Evolutionary conservation across 345 rosid species (phyloP), one percentile per base, ranked within the genome.

Genomic region (Physaria fendleri): DNA sequence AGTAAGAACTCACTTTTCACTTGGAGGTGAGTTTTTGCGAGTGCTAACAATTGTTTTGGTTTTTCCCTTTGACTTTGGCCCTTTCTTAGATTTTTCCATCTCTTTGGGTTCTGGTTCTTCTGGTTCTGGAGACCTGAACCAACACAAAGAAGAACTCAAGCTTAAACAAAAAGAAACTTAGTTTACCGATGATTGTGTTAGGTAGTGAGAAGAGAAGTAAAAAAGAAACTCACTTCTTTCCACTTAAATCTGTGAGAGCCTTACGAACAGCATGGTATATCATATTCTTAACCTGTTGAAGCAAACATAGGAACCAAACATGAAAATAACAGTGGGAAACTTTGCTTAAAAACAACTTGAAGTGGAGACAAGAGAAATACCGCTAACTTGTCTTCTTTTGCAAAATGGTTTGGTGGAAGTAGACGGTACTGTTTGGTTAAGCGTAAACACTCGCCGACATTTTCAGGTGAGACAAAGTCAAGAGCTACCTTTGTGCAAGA

Each of bases 391-490:
- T 82, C 87, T 41, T 84, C 91, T 62, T 79, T 79, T 0, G 83
- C 75, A 43, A 39, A 64, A 35, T 84, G 91, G 50, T 73, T 69
- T 7, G 65, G 74, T 0, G 91, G 91, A 54, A 84, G 85, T 30
- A 67, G 50, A 25, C 91, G 80, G 37, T 74, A 84, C 65, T 80
- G 85, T 27, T 84, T 73, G 1, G 85, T 79, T 24, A 84, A 72
- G 4, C 73, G 76, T 38, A 82, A 70, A 48, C 87, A 84, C 55
- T 82, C 83, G 1, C 62, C 40, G 18, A 82, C 34, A 27, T 78
- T 84, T 58, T 82, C 87, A 12, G 91, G 91, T 2, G 91, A 82
- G 33, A 81, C 85, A 15, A 84, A 84, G 59, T 84, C 90, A 6
- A 71, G 63, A 1, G 87, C 90, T 20, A 84, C 85, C 72, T 84